Evolutionary conservation across 768 basidiomycete species (phyloP).

Genomic region (Lactifluus rugatus): DNA sequence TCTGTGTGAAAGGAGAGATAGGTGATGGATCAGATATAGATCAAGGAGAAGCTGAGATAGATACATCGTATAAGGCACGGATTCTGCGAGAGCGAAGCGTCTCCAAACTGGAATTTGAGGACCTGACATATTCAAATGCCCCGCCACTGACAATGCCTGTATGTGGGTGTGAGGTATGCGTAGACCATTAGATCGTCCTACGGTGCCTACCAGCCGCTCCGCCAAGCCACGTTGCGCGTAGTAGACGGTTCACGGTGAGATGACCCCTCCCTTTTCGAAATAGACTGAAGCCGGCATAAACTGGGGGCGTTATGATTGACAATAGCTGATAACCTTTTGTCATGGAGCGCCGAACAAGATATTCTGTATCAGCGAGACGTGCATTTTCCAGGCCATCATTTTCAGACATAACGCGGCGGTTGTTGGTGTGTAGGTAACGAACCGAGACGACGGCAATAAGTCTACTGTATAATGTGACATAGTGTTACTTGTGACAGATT

Average conservation of each 20-base stretch:
- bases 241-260: constrained; percentile 48
- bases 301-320: constrained; percentile 53
- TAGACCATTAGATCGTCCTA: not conserved
- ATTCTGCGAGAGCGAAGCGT: constrained; percentile 41
- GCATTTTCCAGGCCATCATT: constrained; percentile 16
- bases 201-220: constrained; percentile 43
- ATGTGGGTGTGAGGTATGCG: not conserved
- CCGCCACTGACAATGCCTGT: constrained; percentile 45
- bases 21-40: not conserved
- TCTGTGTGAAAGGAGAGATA: constrained; percentile 34
- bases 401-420: not conserved
- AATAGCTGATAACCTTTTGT: constrained; percentile 57
- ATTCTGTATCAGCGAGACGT: constrained; percentile 50
- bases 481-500: not conserved
- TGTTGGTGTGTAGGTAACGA: not conserved
- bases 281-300: constrained; percentile 46
- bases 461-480: not conserved
- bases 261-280: constrained; percentile 45
- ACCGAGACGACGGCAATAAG: not conserved
- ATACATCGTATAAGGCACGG: constrained; percentile 49
- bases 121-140: constrained; percentile 50
- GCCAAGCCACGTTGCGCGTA: constrained; percentile 68
- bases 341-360: constrained; percentile 56
- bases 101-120: constrained; percentile 42
- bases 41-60: constrained; percentile 15